Conservation (phyloP, 163 green algal species). For the Chlamydomonas reinhardtii region DNA sequence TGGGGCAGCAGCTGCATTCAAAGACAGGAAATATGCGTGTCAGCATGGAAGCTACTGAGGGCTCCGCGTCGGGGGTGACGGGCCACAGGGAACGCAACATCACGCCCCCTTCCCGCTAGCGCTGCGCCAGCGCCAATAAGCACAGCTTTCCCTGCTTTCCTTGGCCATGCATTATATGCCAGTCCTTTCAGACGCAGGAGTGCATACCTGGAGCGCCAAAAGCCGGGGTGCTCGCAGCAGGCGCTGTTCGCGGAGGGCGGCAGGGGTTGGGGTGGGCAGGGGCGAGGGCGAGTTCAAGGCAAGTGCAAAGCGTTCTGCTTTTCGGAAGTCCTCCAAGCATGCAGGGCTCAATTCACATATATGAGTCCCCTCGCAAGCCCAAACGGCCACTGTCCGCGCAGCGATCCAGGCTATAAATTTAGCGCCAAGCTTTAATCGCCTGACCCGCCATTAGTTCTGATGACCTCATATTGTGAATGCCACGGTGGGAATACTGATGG, state of each 20-base stretch:
- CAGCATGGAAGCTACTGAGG: background rate
- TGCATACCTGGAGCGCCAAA: slow-evolving; percentile 15
- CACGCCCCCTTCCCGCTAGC: no score
- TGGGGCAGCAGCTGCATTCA: background rate
- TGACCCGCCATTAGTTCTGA: no score
- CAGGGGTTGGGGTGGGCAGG: no score
- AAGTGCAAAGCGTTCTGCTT: no score
- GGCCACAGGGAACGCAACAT: background rate
- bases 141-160: background rate
- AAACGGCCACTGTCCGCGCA: background rate
- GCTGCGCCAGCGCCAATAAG: no score
- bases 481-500: background rate
- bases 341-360: no score
- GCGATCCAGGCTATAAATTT: background rate
- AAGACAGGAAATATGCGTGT: background rate
- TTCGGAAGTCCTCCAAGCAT: no score
- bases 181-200: background rate
- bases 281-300: no score
- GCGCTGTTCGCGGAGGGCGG: no score
- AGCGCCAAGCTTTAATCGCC: background rate
- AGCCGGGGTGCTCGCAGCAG: background rate
- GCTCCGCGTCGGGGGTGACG: background rate
- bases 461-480: no score
- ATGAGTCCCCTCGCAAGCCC: background rate
- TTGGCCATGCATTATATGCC: background rate